Base-by-base conservation (phyloP, 2,329 filamentous ascomycete species). In the Falciphora oryzae region DNA sequence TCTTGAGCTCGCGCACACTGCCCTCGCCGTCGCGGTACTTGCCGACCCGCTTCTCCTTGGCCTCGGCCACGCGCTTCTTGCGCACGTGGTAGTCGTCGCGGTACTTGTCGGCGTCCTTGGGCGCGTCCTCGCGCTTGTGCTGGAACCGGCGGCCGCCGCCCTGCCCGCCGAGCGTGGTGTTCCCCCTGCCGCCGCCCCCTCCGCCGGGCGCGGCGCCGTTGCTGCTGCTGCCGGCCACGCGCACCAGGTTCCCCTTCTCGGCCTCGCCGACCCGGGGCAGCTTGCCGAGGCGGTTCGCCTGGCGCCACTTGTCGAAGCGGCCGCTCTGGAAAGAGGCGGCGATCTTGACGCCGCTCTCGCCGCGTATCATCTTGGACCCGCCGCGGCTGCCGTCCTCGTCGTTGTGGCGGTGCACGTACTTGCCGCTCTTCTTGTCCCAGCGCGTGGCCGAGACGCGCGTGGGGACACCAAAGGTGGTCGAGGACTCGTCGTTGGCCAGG, bases 381-480 rank as follows among this genome's bases (percentile, higher is more conserved):
- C 85, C 84, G 73, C 88, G 89, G 70, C 81, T 96, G 56, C 95
- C 95, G 78, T 99, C 96, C 70, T 96, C 91, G 78, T 99, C 95
- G 81, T 99, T 98, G 70, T 88, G 88, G 50, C 91, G 87, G 16
- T 91, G 83, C 50, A 99, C 94, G 79, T 98, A 99, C 78, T 97
- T 98, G 79, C 91, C 96, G 72, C 88, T 86, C 77, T 97, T 96
- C 81, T 96, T 94, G 80, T 99, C 95, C 95, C 95, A 99, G 69
- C 95, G 89, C 88, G 97, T 89, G 69, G 88, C 85, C 61, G 88
- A 78, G 25, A 16, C 32, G 70, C 88, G 89, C 60, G 88, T 85
- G 3, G 92, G 87, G 71, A 91, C 87, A 67, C 87, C 93, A 75
- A 97, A 96, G 1, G 86, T 84, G 73, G 91, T 91, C 70, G 86